Conservation (phyloP, 148 eudicot genomes). For the Talinum fruticosum region DNA sequence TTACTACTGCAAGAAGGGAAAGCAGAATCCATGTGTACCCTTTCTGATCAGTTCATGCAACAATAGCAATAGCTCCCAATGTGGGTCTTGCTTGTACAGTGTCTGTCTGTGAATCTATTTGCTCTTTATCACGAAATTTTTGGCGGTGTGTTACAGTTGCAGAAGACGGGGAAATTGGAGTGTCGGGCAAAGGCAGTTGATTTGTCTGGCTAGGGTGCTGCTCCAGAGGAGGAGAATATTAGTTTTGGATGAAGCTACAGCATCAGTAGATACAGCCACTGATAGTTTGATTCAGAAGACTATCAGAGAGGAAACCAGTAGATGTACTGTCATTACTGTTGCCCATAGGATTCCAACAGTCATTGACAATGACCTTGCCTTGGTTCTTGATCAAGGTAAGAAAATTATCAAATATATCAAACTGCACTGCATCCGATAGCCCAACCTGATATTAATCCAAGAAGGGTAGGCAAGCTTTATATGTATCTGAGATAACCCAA, state of each 20-base stretch:
- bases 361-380: conserved; percentile 73
- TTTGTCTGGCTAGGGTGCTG: conserved; percentile 74
- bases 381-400: conserved; percentile 89
- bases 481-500: too few relatives aligned
- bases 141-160: conserved; percentile 47
- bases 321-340: conserved; percentile 67
- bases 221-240: conserved; percentile 71
- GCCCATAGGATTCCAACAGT: conserved; percentile 83
- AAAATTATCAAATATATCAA: neutral
- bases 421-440: neutral
- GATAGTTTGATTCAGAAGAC: conserved; percentile 82
- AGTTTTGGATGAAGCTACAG: conserved; percentile 91
- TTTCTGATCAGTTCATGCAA: too few relatives aligned
- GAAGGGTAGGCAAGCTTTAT: too few relatives aligned
- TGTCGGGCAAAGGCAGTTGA: conserved; percentile 87
- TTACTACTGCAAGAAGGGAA: neutral
- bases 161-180: conserved; percentile 98
- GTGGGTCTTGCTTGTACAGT: too few relatives aligned
- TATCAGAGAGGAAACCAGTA: conserved; percentile 65
- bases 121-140: neutral
- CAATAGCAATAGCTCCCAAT: too few relatives aligned
- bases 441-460: too few relatives aligned
- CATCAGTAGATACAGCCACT: conserved; percentile 84
- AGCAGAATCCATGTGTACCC: too few relatives aligned
- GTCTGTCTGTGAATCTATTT: too few relatives aligned